phyloP scores from a whole-genome alignment of 257 asterid genomes.

The Plantago elongata region DNA sequence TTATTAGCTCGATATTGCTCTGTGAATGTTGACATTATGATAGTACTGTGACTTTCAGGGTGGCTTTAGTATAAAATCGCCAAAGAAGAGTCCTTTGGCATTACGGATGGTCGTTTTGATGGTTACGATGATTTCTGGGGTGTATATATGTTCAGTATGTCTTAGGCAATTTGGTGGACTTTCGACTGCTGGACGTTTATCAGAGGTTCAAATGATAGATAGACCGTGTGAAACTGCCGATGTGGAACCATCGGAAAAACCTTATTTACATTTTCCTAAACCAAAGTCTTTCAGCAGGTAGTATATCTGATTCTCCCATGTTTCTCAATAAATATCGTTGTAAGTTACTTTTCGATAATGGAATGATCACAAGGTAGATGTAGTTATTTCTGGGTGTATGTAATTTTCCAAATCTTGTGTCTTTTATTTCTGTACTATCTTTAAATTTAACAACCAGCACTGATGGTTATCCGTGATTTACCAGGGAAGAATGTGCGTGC shows the following conservation, averaged over 20 bases:
- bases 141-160: slow-evolving; percentile 67
- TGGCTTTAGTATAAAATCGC: slow-evolving; percentile 42
- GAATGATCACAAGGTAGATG: not conserved
- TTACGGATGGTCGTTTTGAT: slow-evolving; percentile 70
- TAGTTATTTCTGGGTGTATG: not conserved
- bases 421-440: not conserved
- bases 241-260: slow-evolving; percentile 56
- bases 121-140: slow-evolving; percentile 71
- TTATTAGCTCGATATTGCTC: slow-evolving; percentile 7
- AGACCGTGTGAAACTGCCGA: slow-evolving; percentile 47
- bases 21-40: slow-evolving; percentile 7
- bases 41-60: slow-evolving; percentile 53
- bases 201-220: slow-evolving; percentile 38
- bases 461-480: slow-evolving; percentile 20
- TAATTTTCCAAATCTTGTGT: not conserved
- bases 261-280: slow-evolving; percentile 63
- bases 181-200: slow-evolving; percentile 28
- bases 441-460: not conserved
- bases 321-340: not conserved
- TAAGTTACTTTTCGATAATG: not conserved
- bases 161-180: slow-evolving; percentile 54
- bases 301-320: slow-evolving; percentile 10
- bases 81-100: slow-evolving; percentile 58
- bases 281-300: slow-evolving; percentile 81
- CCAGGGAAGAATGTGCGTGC: slow-evolving; percentile 81